Percentiles rank a stretch among this genome's conserved stretches.
Evolutionary conservation across 768 basidiomycete species (phyloP).

Genomic region (Xerocomellus chrysenteron): DNA sequence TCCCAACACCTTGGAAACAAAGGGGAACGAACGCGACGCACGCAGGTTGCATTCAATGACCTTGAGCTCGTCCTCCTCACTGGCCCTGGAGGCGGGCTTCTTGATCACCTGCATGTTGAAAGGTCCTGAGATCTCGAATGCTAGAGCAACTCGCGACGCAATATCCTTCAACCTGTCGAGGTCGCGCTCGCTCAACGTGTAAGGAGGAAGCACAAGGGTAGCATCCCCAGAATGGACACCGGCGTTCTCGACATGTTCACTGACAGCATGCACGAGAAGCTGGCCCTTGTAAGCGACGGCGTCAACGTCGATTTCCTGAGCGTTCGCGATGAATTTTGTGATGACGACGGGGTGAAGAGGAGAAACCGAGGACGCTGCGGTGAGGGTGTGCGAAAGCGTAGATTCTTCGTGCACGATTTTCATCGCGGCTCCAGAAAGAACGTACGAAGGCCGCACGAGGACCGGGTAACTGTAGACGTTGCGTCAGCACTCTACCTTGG

Average conservation of each 20-base stretch:
- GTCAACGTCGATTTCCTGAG: slow-evolving; percentile 98
- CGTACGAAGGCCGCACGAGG: slow-evolving; percentile 97
- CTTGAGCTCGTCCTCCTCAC: slow-evolving; percentile 73
- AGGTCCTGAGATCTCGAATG: slow-evolving; percentile 96
- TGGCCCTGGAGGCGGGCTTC: slow-evolving; percentile 53
- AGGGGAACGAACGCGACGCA: slow-evolving; percentile 97
- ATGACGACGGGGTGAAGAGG: slow-evolving; percentile 97
- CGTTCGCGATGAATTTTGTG: slow-evolving; percentile 97
- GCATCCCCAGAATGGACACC: slow-evolving; percentile 99
- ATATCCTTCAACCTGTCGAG: slow-evolving; percentile 89
- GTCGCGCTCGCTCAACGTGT: slow-evolving; percentile 72
- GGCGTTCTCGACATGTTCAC: slow-evolving; percentile 98
- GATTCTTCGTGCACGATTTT: slow-evolving; percentile 96
- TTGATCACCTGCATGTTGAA: slow-evolving; percentile 99
- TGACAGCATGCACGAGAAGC: slow-evolving; percentile 92
- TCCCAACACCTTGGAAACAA: slow-evolving; percentile 97
- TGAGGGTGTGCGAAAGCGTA: slow-evolving; percentile 86
- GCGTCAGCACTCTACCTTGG: background rate
- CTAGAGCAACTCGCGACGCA: slow-evolving; percentile 90
- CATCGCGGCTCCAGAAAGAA: slow-evolving; percentile 98
- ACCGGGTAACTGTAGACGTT: slow-evolving; percentile 77
- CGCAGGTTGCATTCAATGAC: slow-evolving; percentile 99
- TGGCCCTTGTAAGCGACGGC: slow-evolving; percentile 93
- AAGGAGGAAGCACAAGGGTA: slow-evolving; percentile 94
- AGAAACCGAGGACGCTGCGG: slow-evolving; percentile 95